Evolutionary conservation across 805 yeast species (phyloP).

Genomic region (Saccharomycopsis oosterbeekiorum): DNA sequence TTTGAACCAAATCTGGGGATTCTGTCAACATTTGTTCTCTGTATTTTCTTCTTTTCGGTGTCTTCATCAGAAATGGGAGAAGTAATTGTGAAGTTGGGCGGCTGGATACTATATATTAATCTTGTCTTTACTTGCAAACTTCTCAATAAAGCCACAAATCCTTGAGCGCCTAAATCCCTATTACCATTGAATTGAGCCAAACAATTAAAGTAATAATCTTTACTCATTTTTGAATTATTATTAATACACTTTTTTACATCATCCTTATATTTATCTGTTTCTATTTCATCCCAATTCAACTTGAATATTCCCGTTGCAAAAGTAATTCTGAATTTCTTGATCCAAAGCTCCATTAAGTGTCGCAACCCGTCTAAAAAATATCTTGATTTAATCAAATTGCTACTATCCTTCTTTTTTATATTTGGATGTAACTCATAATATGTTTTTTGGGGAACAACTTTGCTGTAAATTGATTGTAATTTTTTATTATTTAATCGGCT

Average conservation of each 20-base stretch:
- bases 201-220: conserved; percentile 34
- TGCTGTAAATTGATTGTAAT: conserved; percentile 33
- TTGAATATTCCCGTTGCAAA: conserved; percentile 29
- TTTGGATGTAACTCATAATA: conserved; percentile 41
- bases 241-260: conserved; percentile 27
- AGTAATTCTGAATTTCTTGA: conserved; percentile 40
- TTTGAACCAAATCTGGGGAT: conserved; percentile 20
- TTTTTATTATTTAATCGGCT: conserved; percentile 54
- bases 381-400: conserved; percentile 45
- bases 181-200: conserved; percentile 51
- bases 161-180: conserved; percentile 75
- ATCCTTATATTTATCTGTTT: conserved; percentile 23
- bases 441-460: conserved; percentile 38
- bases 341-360: conserved; percentile 56
- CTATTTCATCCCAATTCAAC: conserved; percentile 40
- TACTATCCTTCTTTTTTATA: conserved; percentile 26
- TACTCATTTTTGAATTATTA: conserved; percentile 19
- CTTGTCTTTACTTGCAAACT: conserved; percentile 64
- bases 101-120: conserved; percentile 75
- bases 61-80: neutral
- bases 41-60: neutral
- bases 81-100: conserved; percentile 65
- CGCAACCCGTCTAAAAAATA: conserved; percentile 70
- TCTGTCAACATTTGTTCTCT: conserved; percentile 16
- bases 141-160: conserved; percentile 69